Evolutionary conservation across 371 early-diverging fungal species (phyloP).

Genomic region (Paraphysoderma sedebokerense): DNA sequence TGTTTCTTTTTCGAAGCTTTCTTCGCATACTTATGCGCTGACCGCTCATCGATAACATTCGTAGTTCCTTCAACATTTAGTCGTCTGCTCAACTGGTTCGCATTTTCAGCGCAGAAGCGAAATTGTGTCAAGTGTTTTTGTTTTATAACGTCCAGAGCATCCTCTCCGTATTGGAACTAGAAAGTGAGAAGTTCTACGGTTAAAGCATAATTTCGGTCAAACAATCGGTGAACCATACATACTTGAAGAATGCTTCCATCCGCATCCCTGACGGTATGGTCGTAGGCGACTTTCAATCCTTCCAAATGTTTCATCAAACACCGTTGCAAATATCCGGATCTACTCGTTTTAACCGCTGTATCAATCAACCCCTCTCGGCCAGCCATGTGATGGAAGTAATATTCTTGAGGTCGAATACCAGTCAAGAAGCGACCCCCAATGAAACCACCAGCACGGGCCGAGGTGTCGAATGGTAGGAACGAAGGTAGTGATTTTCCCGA

Average conservation of each 20-base stretch:
- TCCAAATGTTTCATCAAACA: slow-evolving; percentile 99
- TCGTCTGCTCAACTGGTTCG: slow-evolving; percentile 55
- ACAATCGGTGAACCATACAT: too few relatives aligned
- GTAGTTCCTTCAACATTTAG: slow-evolving; percentile 58
- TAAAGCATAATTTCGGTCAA: too few relatives aligned
- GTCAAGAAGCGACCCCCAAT: slow-evolving; percentile 98
- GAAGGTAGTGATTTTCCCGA: slow-evolving; percentile 95
- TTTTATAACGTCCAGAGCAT: slow-evolving; percentile 96
- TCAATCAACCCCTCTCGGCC: slow-evolving; percentile 99
- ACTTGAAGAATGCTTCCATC: slow-evolving; percentile 96
- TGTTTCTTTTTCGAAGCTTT: slow-evolving; percentile 53
- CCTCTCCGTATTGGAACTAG: too few relatives aligned
- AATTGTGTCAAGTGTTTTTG: slow-evolving; percentile 77
- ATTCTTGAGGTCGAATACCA: slow-evolving; percentile 92
- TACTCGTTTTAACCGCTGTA: slow-evolving; percentile 98
- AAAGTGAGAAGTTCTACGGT: too few relatives aligned
- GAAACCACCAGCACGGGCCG: slow-evolving; percentile 92
- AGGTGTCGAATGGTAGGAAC: slow-evolving; percentile 74
- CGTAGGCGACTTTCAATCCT: slow-evolving; percentile 90
- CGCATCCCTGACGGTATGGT: slow-evolving; percentile 89
- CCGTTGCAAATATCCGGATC: slow-evolving; percentile 98
- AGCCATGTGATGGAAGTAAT: slow-evolving; percentile 96
- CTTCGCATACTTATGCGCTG: slow-evolving; percentile 59
- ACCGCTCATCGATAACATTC: slow-evolving; percentile 49
- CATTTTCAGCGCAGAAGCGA: slow-evolving; percentile 87